Evolutionary conservation across 2,329 filamentous ascomycete genomes (phyloP), one percentile per base, ranked within the genome.

Genomic region (Pseudogymnoascus sp.): DNA sequence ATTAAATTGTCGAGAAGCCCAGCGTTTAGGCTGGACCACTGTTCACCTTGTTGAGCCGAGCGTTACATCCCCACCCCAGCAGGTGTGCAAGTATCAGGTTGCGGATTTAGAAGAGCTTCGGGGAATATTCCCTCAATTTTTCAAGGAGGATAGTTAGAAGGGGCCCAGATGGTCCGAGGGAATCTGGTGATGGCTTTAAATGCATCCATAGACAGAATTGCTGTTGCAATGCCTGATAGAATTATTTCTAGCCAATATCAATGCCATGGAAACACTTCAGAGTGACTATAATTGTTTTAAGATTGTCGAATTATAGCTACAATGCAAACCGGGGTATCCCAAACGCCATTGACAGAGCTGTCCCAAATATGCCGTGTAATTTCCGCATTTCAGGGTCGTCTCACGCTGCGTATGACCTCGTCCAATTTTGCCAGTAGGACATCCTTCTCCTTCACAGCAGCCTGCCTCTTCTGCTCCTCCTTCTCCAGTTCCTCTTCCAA

Each of bases 31-130:
- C 18, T 99, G 95, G 95, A 90, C 85, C 11, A 86, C 88, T 0
- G 89, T 84, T 5, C 95, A 97, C 75, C 81, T 97, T 21, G 86
- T 97, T 5, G 95, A 97, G 73, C 86, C 90, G 37, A 84, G 83
- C 5, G 80, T 91, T 36, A 77, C 83, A 14, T 74, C 81, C 8
- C 93, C 92, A 1, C 75, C 76, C 21, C 81, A 79, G 4, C 85
- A 83, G 65, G 88, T 88, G 4, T 88, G 87, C 39, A 84, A 90
- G 70, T 85, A 89, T 73, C 87, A 93, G 72, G 89, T 99, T 68
- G 81, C 83, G 51, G 83, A 86, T 71, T 77, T 99, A 29, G 81
- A 89, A 67, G 89, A 97, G 71, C 77, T 99, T 64, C 84, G 89
- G 54, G 77, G 77, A 0, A 75, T 89, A 10, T 97, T 93, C 68